These are phyloP conservation scores for Jamesozyma gamospora DNA, from an alignment of 805 yeast species.

Conservation along the genomic window DNA sequence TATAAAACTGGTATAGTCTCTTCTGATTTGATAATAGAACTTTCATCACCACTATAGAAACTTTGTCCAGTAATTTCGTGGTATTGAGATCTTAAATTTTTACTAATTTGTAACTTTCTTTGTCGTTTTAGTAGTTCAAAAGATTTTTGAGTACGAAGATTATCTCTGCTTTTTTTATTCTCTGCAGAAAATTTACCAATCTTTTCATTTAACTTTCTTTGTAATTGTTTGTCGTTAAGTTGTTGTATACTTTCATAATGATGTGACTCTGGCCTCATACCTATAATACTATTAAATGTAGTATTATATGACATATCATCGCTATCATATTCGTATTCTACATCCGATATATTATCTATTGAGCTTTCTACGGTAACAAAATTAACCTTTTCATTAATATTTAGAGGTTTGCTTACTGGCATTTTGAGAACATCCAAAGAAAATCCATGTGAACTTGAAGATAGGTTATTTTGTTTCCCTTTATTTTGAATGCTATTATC, in stretches of 20 bases:
- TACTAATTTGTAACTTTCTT: not conserved
- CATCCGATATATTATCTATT: not conserved
- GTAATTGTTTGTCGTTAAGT: slow-evolving; percentile 22
- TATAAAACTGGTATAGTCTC: slow-evolving; percentile 22
- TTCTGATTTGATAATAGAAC: slow-evolving; percentile 8
- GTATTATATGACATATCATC: not conserved
- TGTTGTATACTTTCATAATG: slow-evolving; percentile 1
- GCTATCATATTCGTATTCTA: not conserved
- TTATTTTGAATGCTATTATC: no score
- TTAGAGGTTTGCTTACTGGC: not conserved
- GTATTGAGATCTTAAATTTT: not conserved
- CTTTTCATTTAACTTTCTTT: slow-evolving; percentile 20
- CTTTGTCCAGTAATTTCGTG: not conserved
- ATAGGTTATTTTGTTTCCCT: no score
- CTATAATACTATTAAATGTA: not conserved
- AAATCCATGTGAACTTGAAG: slow-evolving; percentile 8
- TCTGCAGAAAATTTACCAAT: slow-evolving; percentile 23
- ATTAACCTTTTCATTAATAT: slow-evolving; percentile 4
- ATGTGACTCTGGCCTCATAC: not conserved
- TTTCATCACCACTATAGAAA: not conserved
- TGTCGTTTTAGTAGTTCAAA: slow-evolving; percentile 19
- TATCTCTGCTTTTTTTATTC: slow-evolving; percentile 22
- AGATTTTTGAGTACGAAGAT: slow-evolving; percentile 24
- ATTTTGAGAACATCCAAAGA: slow-evolving; percentile 15
- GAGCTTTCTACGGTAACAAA: slow-evolving; percentile 3